Conservation (phyloP, 2,329 filamentous ascomycete genomes). For the Penicillium sp. region DNA sequence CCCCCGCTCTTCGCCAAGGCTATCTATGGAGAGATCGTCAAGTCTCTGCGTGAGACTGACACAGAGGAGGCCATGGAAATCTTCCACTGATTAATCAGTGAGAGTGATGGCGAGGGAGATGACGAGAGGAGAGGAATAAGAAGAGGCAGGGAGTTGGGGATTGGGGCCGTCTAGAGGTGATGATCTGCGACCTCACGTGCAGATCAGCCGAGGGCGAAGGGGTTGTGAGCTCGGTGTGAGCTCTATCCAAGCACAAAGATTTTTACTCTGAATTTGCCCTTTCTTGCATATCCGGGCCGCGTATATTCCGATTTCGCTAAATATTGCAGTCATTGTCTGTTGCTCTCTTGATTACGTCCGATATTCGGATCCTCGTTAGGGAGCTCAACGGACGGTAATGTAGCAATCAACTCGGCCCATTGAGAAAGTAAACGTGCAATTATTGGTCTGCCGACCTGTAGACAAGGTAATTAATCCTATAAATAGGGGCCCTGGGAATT, state of each 20-base stretch:
- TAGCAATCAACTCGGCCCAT: not conserved
- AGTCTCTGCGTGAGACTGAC: conserved; percentile 39
- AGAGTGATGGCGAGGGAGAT: not conserved
- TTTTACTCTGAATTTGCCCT: not conserved
- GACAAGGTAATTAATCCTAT: not conserved
- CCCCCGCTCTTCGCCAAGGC: conserved; percentile 53
- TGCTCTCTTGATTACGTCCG: not conserved
- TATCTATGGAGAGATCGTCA: conserved; percentile 39
- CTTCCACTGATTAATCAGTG: not conserved
- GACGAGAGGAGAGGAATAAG: not conserved
- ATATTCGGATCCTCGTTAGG: not conserved
- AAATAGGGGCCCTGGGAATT: not conserved
- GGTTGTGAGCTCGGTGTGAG: not conserved
- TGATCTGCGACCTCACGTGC: conserved; percentile 4
- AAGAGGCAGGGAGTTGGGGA: not conserved
- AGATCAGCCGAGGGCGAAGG: conserved; percentile 3
- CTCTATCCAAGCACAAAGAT: not conserved
- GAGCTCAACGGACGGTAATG: not conserved
- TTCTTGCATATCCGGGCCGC: not conserved
- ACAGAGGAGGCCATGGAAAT: conserved; percentile 17
- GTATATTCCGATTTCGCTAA: not conserved
- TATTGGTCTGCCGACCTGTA: not conserved
- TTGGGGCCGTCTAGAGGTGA: not conserved
- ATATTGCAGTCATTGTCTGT: not conserved
- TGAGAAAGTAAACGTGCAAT: not conserved